phyloP scores from a whole-genome alignment of 148 eudicot genomes.

The Silene conica region DNA sequence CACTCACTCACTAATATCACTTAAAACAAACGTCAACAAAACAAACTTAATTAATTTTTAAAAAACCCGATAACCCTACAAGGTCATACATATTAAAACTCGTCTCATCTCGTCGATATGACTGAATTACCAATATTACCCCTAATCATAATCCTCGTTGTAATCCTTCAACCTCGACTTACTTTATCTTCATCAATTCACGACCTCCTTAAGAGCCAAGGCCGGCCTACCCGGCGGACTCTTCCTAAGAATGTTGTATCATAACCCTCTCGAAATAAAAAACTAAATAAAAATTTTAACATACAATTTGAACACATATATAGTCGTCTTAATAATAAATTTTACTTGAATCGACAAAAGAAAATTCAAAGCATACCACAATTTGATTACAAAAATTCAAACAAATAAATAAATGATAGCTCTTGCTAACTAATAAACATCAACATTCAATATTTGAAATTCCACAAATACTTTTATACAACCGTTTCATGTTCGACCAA shows the following conservation, averaged over 20 bases:
- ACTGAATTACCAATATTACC: background rate
- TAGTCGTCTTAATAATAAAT: no score
- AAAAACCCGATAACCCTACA: background rate
- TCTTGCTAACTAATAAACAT: background rate
- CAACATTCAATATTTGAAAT: background rate
- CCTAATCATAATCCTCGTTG: background rate
- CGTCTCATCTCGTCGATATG: background rate
- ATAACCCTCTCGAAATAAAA: no score
- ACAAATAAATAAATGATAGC: background rate
- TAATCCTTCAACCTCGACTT: background rate
- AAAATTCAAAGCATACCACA: no score
- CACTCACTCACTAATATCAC: background rate
- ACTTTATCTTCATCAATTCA: constrained; percentile 38
- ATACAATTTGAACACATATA: no score
- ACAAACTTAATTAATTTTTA: no score
- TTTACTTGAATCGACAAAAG: no score
- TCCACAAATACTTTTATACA: no score
- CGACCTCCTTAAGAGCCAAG: constrained; percentile 45
- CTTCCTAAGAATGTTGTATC: constrained; percentile 53
- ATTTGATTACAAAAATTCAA: background rate
- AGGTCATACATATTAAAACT: background rate
- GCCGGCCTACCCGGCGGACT: constrained; percentile 75
- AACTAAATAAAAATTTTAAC: no score
- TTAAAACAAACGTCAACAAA: background rate
- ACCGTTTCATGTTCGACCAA: no score